Evolutionary conservation across 2,329 filamentous ascomycete genomes (phyloP).

Genomic region (Raffaelea albimanens): DNA sequence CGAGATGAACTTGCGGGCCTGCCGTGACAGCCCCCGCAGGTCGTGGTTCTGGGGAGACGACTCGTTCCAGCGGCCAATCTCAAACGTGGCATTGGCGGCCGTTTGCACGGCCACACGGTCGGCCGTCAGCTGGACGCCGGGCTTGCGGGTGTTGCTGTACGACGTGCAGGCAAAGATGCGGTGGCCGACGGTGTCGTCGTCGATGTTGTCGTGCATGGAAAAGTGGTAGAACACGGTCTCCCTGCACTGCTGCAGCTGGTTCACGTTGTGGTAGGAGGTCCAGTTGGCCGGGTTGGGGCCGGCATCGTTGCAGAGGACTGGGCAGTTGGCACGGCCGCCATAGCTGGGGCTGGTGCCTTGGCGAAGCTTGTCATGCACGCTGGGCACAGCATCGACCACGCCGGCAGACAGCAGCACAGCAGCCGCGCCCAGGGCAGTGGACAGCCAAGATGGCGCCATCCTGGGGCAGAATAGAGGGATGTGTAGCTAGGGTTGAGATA

Average conservation of each 20-base stretch:
- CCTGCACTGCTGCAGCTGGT: slow-evolving; percentile 4
- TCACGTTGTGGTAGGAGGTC: slow-evolving; percentile 6
- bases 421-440: no score
- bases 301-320: slow-evolving; percentile 1
- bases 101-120: slow-evolving; percentile 4
- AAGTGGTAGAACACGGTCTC: slow-evolving; percentile 8
- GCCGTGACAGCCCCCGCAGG: slow-evolving; percentile 16
- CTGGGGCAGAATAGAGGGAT: no score
- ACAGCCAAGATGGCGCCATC: no score
- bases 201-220: slow-evolving; percentile 6
- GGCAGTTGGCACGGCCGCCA: slow-evolving; percentile 4
- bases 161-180: slow-evolving; percentile 13
- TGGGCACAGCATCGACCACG: neutral
- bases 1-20: slow-evolving; percentile 20
- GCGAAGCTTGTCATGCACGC: neutral
- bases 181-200: slow-evolving; percentile 1
- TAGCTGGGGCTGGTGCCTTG: slow-evolving; percentile 3
- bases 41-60: slow-evolving; percentile 7
- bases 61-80: slow-evolving; percentile 20
- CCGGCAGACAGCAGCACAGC: neutral
- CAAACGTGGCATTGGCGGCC: slow-evolving; percentile 13
- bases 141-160: slow-evolving; percentile 9
- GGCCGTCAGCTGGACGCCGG: neutral
- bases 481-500: no score
- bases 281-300: slow-evolving; percentile 7